Base-by-base conservation (phyloP, 2,329 filamentous ascomycete species). In the Bipolaris cookei region DNA sequence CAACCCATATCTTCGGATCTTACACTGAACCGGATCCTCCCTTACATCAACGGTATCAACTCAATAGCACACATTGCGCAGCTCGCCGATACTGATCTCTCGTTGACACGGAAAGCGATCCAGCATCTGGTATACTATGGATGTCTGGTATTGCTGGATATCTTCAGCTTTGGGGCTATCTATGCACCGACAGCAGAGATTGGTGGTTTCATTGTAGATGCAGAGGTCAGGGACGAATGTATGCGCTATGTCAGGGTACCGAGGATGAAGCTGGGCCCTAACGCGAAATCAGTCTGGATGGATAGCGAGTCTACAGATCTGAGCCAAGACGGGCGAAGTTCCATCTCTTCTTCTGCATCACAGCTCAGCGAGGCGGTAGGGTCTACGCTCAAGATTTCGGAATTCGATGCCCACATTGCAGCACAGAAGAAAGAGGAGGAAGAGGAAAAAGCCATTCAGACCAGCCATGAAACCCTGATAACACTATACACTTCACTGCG, bases 61-160 rank as follows among this genome's bases (percentile, higher is more conserved):
- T 92, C 93, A 73, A 89, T 98, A 53, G 88, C 91, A 28, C 89
- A 90, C 65, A 96, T 99, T 68, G 90, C 95, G 13, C 86, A 89
- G 64, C 83, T 90, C 21, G 92, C 94, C 43, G 91, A 96, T 69
- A 91, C 95, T 8, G 92, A 96, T 58, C 84, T 96, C 46, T 89
- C 90, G 47, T 86, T 99, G 21, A 91, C 93, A 54, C 90, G 91
- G 70, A 89, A 92, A 50, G 93, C 92, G 6, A 85, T 98, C 55
- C 88, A 91, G 61, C 94, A 98, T 74, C 84, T 99, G 8, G 83
- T 98, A 23, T 96, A 96, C 81, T 97, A 98, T 77, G 91, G 94
- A 71, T 94, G 92, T 69, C 85, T 97, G 34, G 83, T 97, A 23
- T 85, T 98, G 51, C 86, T 98, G 10, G 95, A 99, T 78, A 90